Evolutionary conservation across 495 filamentous ascomycete genomes (phyloP), one percentile per base, ranked within the genome.

Genomic region (Podospora sp.): DNA sequence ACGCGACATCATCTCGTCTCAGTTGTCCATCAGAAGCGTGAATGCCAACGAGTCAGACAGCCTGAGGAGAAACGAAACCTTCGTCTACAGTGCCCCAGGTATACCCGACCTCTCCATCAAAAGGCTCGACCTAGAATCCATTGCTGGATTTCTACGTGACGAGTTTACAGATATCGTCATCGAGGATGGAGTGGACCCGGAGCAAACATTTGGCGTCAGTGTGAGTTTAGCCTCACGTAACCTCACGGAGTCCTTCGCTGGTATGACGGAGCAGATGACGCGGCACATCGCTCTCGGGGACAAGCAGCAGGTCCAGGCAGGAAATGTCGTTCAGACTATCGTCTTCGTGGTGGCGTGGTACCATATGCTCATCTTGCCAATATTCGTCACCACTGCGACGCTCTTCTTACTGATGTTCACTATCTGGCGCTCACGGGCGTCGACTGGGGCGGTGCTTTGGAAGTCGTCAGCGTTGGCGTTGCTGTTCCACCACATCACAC

Each of bases 311-410:
- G 9, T 55, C 16, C 2, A 2, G 20, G 14, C n/a, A 26, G 52
- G 52, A 11, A 55, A n/a, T n/a, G 24, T 55, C 52, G n/a, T 26
- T 3, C 16, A 55, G n/a, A 55, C 9, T 2, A n/a, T 55, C n/a
- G 24, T 55, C 52, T 55, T 55, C 22, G 52, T 55, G 14, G 24
- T 16, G 20, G 52, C 52, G 21, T 55, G 52, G 52, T 55, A 24
- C 25, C 21, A 2, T 4, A 22, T 55, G 21, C 52, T 55, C 2
- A 6, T 26, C 2, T 2, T 55, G 6, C 52, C 52, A 1, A 55
- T 55, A 24, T 55, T 55, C n/a, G 52, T 55, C 52, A 55, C 52
- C 20, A 12, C n/a, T 2, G 20, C n/a, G 21, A 55, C 52, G 20
- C 52, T 55, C 25, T 11, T 55, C 7, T n/a, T 55, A 14, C n/a